Base-by-base conservation (phyloP, 371 early-diverging fungal species). In the Actinomucor elegans region DNA sequence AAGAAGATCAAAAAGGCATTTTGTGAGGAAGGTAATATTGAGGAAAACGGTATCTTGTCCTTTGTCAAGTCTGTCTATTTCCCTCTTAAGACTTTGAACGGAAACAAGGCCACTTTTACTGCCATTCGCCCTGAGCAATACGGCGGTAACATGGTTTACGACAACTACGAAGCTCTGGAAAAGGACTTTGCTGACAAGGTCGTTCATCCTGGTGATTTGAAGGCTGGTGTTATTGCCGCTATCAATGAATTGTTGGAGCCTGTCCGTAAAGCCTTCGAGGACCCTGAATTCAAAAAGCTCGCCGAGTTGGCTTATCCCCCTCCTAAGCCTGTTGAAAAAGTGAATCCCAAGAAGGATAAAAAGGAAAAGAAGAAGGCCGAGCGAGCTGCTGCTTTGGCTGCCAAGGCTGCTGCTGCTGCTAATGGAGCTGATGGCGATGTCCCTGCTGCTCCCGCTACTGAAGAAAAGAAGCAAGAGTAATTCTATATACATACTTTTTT, bases 191-290 rank as follows among this genome's bases (percentile, higher is more conserved):
- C 67, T 41, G 89, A 88, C 1, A 90, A 91, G 77, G 76, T 86
- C 55, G 76, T 99, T 32, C 97, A 99, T 71, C 99, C 99, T 17
- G 91, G 90, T n/a, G 99, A 99, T 69, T 83, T 99, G 53, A 99
- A 99, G 85, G 81, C 78, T 49, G 90, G 90, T 53, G 91, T 93
- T 3, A 86, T 91, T 21, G 83, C 87, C 14, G 88, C 92, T 6
- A 79, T 99, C 51, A 94, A 98, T 62, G 77, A 56, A 5, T 73
- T 99, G 28, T 81, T 99, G 51, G 92, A 85, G 9, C 99, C 99
- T 43, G 87, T 99, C 52, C 85, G 99, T 45, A 75, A 88, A 61
- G 77, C 77, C 34, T 92, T 91, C 56, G 81, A 78, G 24, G 61
- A 74, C 38, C 80, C 84, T 31, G 89, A 95, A 72, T 56, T 88